phyloP scores from a whole-genome alignment of 306 rosid species.

The Glycine soja region DNA sequence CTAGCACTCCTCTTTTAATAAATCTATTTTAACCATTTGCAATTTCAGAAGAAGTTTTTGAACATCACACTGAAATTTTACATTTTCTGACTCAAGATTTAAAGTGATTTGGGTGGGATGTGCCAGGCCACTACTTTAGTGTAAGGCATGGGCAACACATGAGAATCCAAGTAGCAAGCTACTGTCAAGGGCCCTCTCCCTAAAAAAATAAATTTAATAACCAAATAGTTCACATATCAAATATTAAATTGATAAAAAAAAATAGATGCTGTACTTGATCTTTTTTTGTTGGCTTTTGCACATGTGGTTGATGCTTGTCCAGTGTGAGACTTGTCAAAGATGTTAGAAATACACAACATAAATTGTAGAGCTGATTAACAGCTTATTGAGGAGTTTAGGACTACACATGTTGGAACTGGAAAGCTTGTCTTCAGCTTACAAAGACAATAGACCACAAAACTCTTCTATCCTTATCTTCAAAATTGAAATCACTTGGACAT shows the following conservation, averaged over 20 bases:
- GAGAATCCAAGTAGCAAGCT: constrained; percentile 29
- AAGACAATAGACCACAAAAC: constrained; percentile 22
- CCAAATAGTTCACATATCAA: neutral
- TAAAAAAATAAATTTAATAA: neutral
- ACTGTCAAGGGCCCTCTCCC: neutral
- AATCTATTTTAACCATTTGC: too few species aligned
- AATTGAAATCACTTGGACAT: too few species aligned
- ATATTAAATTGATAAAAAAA: too few species aligned
- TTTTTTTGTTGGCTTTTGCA: neutral
- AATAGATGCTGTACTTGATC: neutral
- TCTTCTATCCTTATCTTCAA: neutral
- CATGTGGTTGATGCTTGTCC: neutral
- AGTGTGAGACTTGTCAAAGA: neutral
- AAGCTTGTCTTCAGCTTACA: constrained; percentile 1
- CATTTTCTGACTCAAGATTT: neutral
- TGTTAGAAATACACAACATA: neutral
- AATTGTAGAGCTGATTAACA: neutral
- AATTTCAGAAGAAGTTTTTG: neutral
- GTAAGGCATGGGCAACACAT: constrained; percentile 2
- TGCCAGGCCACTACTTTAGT: neutral
- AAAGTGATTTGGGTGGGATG: neutral
- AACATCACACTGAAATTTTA: neutral
- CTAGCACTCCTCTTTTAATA: too few species aligned
- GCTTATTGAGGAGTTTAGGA: neutral
- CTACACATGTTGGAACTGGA: neutral